Base-by-base conservation (phyloP, 805 yeast species). In the Candida succiphila region DNA sequence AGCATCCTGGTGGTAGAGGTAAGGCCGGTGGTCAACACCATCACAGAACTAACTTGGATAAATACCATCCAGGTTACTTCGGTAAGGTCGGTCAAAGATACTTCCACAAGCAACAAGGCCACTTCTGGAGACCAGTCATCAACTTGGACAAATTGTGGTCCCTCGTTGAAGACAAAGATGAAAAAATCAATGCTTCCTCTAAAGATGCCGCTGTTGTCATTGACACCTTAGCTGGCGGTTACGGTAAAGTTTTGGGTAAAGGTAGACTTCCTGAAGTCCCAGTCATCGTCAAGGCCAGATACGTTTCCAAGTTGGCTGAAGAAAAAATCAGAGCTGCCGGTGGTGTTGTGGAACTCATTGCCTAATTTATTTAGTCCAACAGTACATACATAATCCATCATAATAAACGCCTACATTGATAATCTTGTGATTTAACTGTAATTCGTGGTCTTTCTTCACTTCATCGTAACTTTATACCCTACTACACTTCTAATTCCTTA, bases 1-100 rank as follows among this genome's bases (percentile, higher is more conserved):
- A 92, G 95, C 92, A 84, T 62, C 96, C 98, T 54, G 98, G 98
- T 92, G 98, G 98, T 76, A 88, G 97, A 75, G 99, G 99, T 92
- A 89, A 74, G 88, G 99, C 99, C 67, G 99, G 99, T 89, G 99
- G 99, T 86, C 89, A 77, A 75, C 97, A 89, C 73, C 99, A 92
- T 75, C 98, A 92, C 96, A 86, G 99, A 80, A 88, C 92, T 69
- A 92, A 92, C 79, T 72, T 92, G 76, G 99, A 92, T 72, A 92
- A 89, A 74, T 92, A 84, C 95, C 99, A 92, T 72, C 98, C 98
- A 63, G 99, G 99, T 87, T 92, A 92, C 89, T 92, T 92, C 75
- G 99, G 99, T 84, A 94, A 92, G 78, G 97, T 92, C 67, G 99
- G 99, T 88, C 89, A 89, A 96, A 86, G 98, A 83, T 81, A 83